Percentiles rank a stretch among this genome's conserved stretches.
These are phyloP conservation scores for Cenchrus americanus DNA, from an alignment of 176 grass and related monocot genomes.

Conservation along the genomic window DNA sequence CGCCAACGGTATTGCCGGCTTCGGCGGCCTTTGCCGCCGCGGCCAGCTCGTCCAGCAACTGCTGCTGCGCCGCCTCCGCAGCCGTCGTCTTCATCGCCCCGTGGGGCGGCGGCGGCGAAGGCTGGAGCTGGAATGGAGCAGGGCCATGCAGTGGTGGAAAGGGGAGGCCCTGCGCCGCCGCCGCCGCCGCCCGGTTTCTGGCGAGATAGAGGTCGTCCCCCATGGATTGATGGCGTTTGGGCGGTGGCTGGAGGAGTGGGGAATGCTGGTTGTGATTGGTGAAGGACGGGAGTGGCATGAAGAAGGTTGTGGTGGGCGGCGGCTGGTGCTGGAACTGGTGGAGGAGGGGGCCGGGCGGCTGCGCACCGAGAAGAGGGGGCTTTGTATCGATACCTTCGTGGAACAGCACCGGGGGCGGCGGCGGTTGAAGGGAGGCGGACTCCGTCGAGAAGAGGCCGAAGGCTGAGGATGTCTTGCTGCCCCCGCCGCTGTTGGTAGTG, in stretches of 20 bases:
- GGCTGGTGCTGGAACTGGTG: conserved; percentile 58
- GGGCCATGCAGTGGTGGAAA: conserved; percentile 48
- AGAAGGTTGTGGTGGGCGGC: conserved; percentile 56
- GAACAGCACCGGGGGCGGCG: conserved; percentile 54
- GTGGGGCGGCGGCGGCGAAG: conserved; percentile 43
- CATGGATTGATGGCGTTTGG: conserved; percentile 58
- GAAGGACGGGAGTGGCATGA: conserved; percentile 56
- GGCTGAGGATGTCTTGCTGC: conserved; percentile 41
- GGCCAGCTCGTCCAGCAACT: conserved; percentile 59
- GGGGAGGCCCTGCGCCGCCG: conserved; percentile 23
- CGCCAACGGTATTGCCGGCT: conserved; percentile 68
- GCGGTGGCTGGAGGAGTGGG: conserved; percentile 51
- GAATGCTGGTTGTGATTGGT: conserved; percentile 41
- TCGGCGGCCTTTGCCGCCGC: conserved; percentile 84
- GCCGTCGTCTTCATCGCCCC: conserved; percentile 42
- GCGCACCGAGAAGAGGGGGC: conserved; percentile 54
- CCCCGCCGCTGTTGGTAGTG: conserved; percentile 24
- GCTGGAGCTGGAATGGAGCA: conserved; percentile 62
- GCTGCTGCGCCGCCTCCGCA: conserved; percentile 53
- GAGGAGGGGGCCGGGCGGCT: conserved; percentile 49
- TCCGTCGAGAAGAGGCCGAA: conserved; percentile 47
- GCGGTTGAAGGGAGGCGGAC: conserved; percentile 38
- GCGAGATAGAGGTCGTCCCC: conserved; percentile 53
- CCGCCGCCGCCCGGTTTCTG: conserved; percentile 32
- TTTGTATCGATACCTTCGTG: conserved; percentile 55